Conservation (phyloP, 495 filamentous ascomycete species). For the Penicillium canariense region DNA sequence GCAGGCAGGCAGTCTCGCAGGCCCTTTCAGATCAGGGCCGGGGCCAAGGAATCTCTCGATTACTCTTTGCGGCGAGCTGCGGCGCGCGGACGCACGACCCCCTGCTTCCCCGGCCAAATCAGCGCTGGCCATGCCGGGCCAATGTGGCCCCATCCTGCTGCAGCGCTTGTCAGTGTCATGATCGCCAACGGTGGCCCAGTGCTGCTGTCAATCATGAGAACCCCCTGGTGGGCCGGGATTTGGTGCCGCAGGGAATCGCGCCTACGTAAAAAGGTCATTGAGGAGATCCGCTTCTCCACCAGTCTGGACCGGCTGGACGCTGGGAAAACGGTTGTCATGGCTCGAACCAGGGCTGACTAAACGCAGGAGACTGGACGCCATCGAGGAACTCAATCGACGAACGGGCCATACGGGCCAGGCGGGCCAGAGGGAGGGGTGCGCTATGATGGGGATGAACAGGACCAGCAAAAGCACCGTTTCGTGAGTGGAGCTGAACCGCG, state of each 20-base stretch:
- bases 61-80: conserved; percentile 45
- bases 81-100: conserved; percentile 34
- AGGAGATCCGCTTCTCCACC: too few species aligned
- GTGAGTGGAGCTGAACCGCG: conserved; percentile 16
- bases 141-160: conserved; percentile 18
- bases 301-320: too few species aligned
- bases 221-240: too few species aligned
- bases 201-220: not conserved
- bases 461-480: not conserved
- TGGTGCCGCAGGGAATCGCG: too few species aligned
- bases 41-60: conserved; percentile 29
- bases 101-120: conserved; percentile 46
- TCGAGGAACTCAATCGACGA: not conserved
- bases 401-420: not conserved
- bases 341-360: not conserved
- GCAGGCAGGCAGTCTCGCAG: not conserved
- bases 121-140: conserved; percentile 8
- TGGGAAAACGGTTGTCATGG: too few species aligned
- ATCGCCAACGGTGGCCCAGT: conserved; percentile 19
- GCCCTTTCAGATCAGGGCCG: conserved; percentile 12
- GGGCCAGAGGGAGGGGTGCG: not conserved
- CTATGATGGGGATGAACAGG: not conserved
- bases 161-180: conserved; percentile 24
- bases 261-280: too few species aligned
- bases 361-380: not conserved